A percentile compares a stretch with the other conserved stretches of the same genome.
Evolutionary conservation across 768 basidiomycete genomes (phyloP).

Genomic region (Leccinum boreale): DNA sequence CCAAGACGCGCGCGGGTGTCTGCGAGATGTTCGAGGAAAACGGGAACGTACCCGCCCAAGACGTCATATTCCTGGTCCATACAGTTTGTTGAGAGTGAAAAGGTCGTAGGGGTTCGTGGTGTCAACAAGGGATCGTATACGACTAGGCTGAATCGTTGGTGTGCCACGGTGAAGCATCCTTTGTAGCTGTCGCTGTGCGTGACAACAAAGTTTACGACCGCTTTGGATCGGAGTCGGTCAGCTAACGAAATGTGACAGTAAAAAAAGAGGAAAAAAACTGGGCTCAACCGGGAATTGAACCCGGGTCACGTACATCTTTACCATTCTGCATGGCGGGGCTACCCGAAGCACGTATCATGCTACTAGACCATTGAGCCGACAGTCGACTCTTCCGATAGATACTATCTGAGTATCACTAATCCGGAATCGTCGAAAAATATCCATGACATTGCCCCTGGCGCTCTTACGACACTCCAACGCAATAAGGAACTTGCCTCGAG

Average conservation of each 20-base stretch:
- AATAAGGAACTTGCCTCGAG: no score
- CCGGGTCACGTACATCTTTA: constrained; percentile 36
- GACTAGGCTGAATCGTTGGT: background rate
- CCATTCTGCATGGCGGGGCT: constrained; percentile 23
- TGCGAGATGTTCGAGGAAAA: constrained; percentile 24
- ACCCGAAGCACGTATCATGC: constrained; percentile 37
- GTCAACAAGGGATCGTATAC: constrained; percentile 1
- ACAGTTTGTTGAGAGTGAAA: background rate
- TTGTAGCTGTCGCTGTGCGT: constrained; percentile 6
- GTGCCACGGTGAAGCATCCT: constrained; percentile 15
- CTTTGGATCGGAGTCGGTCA: background rate
- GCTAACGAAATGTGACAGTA: background rate
- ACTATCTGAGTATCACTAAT: background rate
- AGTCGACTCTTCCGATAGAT: background rate
- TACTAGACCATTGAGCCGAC: constrained; percentile 34
- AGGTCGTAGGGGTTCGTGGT: background rate
- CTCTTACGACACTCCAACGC: no score
- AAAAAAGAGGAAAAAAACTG: constrained; percentile 10
- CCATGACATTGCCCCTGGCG: background rate
- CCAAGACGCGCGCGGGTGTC: constrained; percentile 24
- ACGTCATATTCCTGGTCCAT: constrained; percentile 19
- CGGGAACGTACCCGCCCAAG: constrained; percentile 22
- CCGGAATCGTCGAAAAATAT: background rate
- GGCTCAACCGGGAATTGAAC: constrained; percentile 36
- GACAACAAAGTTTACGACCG: background rate